Base-by-base conservation (phyloP, 768 basidiomycete species). In the Psilocybe cubensis region DNA sequence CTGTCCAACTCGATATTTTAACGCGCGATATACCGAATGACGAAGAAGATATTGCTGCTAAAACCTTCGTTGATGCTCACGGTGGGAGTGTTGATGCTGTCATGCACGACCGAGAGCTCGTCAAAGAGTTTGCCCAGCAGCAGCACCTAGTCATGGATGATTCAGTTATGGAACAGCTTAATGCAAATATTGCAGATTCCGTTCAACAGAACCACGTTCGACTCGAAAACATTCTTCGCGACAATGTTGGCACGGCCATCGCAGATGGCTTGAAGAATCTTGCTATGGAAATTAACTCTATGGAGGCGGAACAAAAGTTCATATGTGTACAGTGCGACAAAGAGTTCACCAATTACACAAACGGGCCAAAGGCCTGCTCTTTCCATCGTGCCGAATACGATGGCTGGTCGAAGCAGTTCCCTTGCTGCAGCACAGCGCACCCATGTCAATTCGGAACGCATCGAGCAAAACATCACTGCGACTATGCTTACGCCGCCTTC, bases 401-500 rank as follows among this genome's bases (percentile, higher is more conserved):
- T 52, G 67, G 70, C 11, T 76, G 74, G 73, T 61, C 60, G 33
- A 70, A 69, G 54, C 66, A 59, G 50, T 75, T 67, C 45, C 71
- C 72, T 8, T 78, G 76, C 48, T 78, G 76, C 58, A 69, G 70
- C 56, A 67, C 68, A 0, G 44, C 61, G 5, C 66, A 74, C 54
- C 73, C 76, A 12, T 78, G 76, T 57, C 68, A 75, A 61, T 72
- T 67, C 47, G 63, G 63, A 24, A 60, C 63, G 5, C 76, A 78
- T 62, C 70, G 76, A 42, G 61, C 72, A 1, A 71, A 68, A 45
- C 76, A 77, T 51, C 76, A 78, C 49, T 77, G 74, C 58, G 75
- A 78, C 27, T 78, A 76, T 58, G 71, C 76, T 4, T 78, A 78
- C 47, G 72, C 65, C 10, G 60, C 61, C 5, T 78, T 78, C 66